A percentile compares a stretch with the other conserved stretches of the same genome.
Evolutionary conservation across 2,329 filamentous ascomycete species (phyloP).

Genomic region (Aspergillus phoenicis): DNA sequence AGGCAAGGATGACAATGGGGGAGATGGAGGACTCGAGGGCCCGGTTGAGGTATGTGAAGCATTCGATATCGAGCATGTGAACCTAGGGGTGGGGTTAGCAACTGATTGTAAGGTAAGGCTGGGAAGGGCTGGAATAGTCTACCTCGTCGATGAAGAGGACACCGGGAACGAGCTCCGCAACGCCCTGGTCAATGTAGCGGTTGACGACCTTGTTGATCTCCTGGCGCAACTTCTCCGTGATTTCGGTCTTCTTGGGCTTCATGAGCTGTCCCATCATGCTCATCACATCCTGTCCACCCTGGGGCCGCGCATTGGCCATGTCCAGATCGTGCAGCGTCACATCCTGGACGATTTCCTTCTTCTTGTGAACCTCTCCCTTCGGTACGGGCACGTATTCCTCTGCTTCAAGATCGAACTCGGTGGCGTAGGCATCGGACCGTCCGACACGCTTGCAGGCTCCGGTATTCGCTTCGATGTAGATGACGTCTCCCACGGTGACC

Average conservation of each 20-base stretch:
- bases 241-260: constrained; percentile 99
- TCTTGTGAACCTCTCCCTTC: constrained; percentile 99
- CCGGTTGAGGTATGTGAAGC: constrained; percentile 98
- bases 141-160: constrained; percentile 99
- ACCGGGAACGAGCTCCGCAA: constrained; percentile 95
- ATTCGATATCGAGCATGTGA: constrained; percentile 99
- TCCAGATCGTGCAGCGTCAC: constrained; percentile 96
- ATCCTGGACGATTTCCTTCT: constrained; percentile 99
- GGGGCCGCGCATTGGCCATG: constrained; percentile 89
- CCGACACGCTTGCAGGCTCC: constrained; percentile 97
- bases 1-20: constrained; percentile 95
- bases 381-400: constrained; percentile 99
- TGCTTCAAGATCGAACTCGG: constrained; percentile 96
- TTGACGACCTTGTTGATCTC: constrained; percentile 99
- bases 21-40: constrained; percentile 95
- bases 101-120: constrained; percentile 16
- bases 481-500: constrained; percentile 92
- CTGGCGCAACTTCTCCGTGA: constrained; percentile 90
- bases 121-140: constrained; percentile 37
- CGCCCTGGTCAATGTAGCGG: constrained; percentile 97
- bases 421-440: constrained; percentile 93
- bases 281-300: constrained; percentile 99
- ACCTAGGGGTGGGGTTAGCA: constrained; percentile 58
- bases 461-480: constrained; percentile 99
- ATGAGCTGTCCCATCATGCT: constrained; percentile 99